A percentile compares a stretch with the other conserved stretches of the same genome.
phyloP scores from a whole-genome alignment of 2,329 filamentous ascomycete species.

The Fusarium drepaniforme region DNA sequence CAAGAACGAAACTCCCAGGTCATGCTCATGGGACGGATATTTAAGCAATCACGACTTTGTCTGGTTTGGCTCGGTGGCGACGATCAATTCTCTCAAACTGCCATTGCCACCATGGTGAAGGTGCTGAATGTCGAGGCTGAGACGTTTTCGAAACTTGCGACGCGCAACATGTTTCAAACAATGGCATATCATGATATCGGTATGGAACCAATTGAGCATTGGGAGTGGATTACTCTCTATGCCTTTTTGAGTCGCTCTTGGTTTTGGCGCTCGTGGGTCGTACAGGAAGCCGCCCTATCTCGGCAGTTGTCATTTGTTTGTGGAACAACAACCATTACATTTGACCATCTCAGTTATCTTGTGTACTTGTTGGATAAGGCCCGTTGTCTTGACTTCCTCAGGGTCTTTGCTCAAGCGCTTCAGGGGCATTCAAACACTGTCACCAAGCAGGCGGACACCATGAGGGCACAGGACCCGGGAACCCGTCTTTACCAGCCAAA shows the following conservation, averaged over 20 bases:
- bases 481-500: background rate
- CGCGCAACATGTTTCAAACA: too few relatives aligned
- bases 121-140: background rate
- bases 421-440: background rate
- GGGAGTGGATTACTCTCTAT: background rate
- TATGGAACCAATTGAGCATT: background rate
- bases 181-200: background rate
- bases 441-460: background rate
- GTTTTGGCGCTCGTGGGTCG: background rate
- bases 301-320: background rate
- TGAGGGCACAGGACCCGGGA: background rate
- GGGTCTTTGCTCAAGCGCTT: background rate
- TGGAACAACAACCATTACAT: background rate
- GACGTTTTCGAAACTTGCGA: background rate
- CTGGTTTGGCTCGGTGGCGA: background rate
- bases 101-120: accelerated
- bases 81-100: background rate
- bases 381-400: background rate
- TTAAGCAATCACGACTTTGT: background rate
- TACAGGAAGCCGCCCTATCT: background rate
- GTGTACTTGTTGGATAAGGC: background rate
- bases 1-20: background rate
- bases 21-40: background rate
- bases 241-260: background rate
- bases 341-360: background rate